phyloP scores from a whole-genome alignment of 2,329 filamentous ascomycete species.

The Fusarium sp. region DNA sequence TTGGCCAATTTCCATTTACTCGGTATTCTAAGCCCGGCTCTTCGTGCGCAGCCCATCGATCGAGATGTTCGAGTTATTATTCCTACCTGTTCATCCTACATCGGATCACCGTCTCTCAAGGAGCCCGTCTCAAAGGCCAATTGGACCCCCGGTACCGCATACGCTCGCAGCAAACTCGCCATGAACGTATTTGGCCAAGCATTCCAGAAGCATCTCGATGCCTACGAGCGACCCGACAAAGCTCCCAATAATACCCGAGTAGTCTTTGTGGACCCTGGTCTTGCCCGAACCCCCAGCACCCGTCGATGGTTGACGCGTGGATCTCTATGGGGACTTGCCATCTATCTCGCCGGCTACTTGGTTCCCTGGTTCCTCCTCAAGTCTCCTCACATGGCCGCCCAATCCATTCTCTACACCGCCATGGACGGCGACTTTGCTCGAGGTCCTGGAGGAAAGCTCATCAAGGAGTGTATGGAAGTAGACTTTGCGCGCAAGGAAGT shows the following conservation, averaged over 20 bases:
- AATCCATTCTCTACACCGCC: slow-evolving; percentile 85
- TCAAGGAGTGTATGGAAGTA: slow-evolving; percentile 90
- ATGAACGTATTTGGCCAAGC: slow-evolving; percentile 89
- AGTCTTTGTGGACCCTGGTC: slow-evolving; percentile 87
- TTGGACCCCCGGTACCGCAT: slow-evolving; percentile 69
- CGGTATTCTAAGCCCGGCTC: slow-evolving; percentile 88
- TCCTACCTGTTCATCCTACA: slow-evolving; percentile 88
- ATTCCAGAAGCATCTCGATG: slow-evolving; percentile 90
- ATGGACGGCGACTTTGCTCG: slow-evolving; percentile 82
- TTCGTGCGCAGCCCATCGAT: slow-evolving; percentile 92
- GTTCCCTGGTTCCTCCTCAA: slow-evolving; percentile 91
- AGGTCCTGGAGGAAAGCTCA: slow-evolving; percentile 73
- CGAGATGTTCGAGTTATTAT: slow-evolving; percentile 91
- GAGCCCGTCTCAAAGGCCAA: slow-evolving; percentile 61
- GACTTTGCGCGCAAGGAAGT: slow-evolving; percentile 79
- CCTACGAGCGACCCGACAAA: slow-evolving; percentile 85
- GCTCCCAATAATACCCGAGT: slow-evolving; percentile 86
- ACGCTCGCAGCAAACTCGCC: slow-evolving; percentile 78
- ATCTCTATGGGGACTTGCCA: slow-evolving; percentile 79
- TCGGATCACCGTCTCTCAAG: slow-evolving; percentile 76
- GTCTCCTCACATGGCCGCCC: slow-evolving; percentile 83
- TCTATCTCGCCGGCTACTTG: slow-evolving; percentile 83
- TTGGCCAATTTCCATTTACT: slow-evolving; percentile 95
- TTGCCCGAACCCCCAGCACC: slow-evolving; percentile 86
- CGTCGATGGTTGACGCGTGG: slow-evolving; percentile 88